These are phyloP conservation scores for Trichoderma semiorbis DNA, from an alignment of 2,329 filamentous ascomycete species.

Conservation along the genomic window DNA sequence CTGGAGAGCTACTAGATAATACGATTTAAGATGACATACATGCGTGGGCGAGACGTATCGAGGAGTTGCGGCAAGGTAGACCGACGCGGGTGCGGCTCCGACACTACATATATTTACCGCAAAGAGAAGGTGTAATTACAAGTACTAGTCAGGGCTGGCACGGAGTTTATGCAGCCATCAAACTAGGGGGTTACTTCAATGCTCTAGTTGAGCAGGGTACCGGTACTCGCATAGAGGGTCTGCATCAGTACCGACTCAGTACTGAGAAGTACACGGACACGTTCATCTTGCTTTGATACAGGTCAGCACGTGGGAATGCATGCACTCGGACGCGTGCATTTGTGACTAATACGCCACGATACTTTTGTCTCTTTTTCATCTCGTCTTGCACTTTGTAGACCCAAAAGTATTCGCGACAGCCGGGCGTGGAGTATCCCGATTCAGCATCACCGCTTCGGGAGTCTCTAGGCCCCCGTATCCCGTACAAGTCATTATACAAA, in stretches of 20 bases:
- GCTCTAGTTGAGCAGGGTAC: background rate
- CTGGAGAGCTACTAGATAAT: background rate
- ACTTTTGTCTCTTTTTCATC: background rate
- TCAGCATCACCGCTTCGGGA: background rate
- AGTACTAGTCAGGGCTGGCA: background rate
- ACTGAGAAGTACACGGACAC: background rate
- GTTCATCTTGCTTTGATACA: background rate
- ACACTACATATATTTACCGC: background rate
- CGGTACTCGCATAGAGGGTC: background rate
- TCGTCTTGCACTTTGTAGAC: background rate
- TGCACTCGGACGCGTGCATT: background rate
- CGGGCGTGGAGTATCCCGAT: background rate
- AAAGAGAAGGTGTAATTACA: background rate
- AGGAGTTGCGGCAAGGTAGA: background rate
- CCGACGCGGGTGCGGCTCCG: background rate
- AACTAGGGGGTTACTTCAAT: background rate
- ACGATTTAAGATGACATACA: background rate
- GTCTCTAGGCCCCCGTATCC: background rate
- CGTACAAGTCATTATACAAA: background rate
- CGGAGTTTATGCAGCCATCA: background rate
- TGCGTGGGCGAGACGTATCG: background rate
- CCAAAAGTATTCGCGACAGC: background rate
- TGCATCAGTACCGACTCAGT: background rate
- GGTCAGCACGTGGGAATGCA: constrained; percentile 7
- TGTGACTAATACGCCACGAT: background rate